Percentiles rank a stretch among this genome's conserved stretches.
Evolutionary conservation across 441 rosid genomes (phyloP).

Genomic region (Iberis amara): DNA sequence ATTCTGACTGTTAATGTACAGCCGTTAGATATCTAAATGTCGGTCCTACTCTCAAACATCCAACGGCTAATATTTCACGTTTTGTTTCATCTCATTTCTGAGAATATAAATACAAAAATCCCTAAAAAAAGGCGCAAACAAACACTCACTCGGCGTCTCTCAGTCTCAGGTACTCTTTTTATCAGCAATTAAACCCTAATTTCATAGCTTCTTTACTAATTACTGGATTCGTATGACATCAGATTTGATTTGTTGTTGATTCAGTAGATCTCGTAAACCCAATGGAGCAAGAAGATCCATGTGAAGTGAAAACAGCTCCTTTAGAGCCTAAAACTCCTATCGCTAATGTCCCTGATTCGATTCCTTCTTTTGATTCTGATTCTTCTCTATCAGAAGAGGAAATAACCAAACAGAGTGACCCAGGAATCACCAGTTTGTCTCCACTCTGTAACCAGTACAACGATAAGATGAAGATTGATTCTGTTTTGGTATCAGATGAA

Average conservation of each 20-base stretch:
- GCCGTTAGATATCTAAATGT: conserved; percentile 13
- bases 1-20: background rate
- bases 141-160: conserved; percentile 19
- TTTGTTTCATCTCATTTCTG: background rate
- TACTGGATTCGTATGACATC: conserved; percentile 4
- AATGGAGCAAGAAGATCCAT: conserved; percentile 27
- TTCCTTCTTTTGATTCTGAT: conserved; percentile 34
- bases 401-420: conserved; percentile 33
- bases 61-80: background rate
- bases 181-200: conserved; percentile 8
- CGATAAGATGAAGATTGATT: conserved; percentile 36
- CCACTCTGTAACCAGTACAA: conserved; percentile 43
- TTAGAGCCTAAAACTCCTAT: conserved; percentile 54
- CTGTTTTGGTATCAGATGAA: conserved; percentile 44
- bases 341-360: conserved; percentile 39
- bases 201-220: background rate
- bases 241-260: background rate
- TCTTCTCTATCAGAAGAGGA: conserved; percentile 38
- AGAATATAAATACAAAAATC: conserved; percentile 25
- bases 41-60: background rate
- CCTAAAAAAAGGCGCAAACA: conserved; percentile 36
- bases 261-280: conserved; percentile 13
- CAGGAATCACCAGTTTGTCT: conserved; percentile 37
- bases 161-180: conserved; percentile 13
- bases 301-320: conserved; percentile 23